Evolutionary conservation across 139 green algal genomes (phyloP), one percentile per base, ranked within the genome.

Genomic region (Pleodorina starrii): DNA sequence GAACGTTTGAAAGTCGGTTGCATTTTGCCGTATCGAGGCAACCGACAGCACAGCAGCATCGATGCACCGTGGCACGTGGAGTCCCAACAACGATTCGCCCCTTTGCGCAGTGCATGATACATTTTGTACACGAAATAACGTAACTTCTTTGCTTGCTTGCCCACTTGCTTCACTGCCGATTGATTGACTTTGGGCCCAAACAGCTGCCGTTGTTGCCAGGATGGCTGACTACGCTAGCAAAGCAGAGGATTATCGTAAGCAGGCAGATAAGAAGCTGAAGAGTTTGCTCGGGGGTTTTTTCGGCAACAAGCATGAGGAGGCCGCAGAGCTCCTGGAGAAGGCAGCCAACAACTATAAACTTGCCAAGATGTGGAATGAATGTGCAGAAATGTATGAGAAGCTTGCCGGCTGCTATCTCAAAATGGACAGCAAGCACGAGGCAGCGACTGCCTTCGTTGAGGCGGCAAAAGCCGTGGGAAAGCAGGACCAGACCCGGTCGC

Each of bases 311-410:
- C 96, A 99, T 81, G 98, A 99, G 81, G 98, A 99, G 38, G 98
- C 98, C 12, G 97, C 96, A 51, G 97, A 99, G 82, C 90, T 99
- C 16, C 93, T 97, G 51, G 98, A 99, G 91, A 97, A 97, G 90
- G 98, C 97, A 25, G 97, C 93, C 16, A 99, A 98, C 82, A 94
- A 98, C 60, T 99, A 96, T 94, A 99, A 99, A 92, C 93, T 99
- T 1, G 97, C 91, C 25, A 99, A 99, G 72, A 89, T 69, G 73
- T 94, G 95, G 95, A 82, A 92, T 32, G 93, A 98, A 25, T 96
- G 94, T 14, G 95, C 91, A 16, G 91, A 98, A n/a, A 92, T 91
- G 7, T 99, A 97, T 91, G 86, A 91, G 32, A 94, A 96, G 91
- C 91, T 99, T 16, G 95, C 97, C 36, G 93, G 97, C 27, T 90